Conservation (phyloP, 306 rosid species). For the Vicia faba region DNA sequence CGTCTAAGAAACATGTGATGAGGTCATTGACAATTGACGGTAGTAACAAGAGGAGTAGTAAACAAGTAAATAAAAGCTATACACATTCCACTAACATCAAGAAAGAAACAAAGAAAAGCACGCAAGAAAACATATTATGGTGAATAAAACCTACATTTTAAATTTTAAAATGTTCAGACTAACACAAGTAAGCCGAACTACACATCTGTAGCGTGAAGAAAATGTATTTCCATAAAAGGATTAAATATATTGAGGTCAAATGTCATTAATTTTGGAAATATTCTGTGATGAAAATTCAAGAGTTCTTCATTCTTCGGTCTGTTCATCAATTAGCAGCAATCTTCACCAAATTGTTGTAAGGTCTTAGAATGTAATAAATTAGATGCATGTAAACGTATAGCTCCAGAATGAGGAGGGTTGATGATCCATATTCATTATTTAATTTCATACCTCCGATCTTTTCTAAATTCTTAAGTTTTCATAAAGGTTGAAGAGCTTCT, state of each 20-base stretch:
- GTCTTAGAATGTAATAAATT: not conserved
- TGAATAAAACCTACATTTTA: not conserved
- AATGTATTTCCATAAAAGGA: not conserved
- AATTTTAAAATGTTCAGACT: slow-evolving; percentile 2
- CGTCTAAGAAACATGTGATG: slow-evolving; percentile 45
- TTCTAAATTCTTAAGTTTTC: too few species aligned
- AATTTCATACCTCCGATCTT: too few species aligned
- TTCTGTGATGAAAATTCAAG: not conserved
- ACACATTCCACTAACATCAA: slow-evolving; percentile 1
- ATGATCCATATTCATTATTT: too few species aligned
- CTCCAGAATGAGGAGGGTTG: not conserved
- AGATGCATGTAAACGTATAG: not conserved
- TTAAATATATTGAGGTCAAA: not conserved
- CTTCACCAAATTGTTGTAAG: not conserved
- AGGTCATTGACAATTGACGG: slow-evolving; percentile 6
- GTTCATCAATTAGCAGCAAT: slow-evolving; percentile 3
- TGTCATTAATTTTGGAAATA: not conserved
- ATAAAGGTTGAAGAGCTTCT: too few species aligned
- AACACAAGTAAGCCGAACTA: not conserved
- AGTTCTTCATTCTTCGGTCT: not conserved
- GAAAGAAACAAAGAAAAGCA: not conserved
- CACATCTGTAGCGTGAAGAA: not conserved
- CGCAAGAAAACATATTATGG: not conserved
- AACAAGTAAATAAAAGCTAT: slow-evolving; percentile 24
- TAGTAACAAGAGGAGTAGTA: not conserved